phyloP scores from a whole-genome alignment of 768 basidiomycete genomes.

The Tricholoma furcatifolium region DNA sequence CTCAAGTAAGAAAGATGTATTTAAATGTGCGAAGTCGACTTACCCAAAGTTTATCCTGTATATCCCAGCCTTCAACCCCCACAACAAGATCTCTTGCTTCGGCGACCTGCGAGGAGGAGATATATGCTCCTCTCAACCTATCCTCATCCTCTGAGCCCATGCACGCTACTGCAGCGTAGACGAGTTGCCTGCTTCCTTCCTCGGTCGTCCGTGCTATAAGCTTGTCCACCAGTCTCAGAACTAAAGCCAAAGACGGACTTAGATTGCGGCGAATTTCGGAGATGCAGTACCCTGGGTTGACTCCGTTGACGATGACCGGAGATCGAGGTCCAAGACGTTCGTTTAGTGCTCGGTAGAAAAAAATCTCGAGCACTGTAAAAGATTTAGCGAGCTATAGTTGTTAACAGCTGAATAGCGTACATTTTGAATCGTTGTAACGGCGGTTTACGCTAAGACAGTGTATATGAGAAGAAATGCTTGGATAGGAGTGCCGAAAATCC shows the following conservation, averaged over 20 bases:
- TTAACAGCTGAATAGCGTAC: constrained; percentile 17
- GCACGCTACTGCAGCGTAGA: constrained; percentile 17
- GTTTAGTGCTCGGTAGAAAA: constrained; percentile 37
- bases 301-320: constrained; percentile 31
- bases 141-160: constrained; percentile 8
- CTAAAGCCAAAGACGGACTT: constrained; percentile 10
- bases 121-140: constrained; percentile 14
- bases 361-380: constrained; percentile 35
- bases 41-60: constrained; percentile 18
- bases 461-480: neutral
- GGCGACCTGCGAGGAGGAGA: constrained; percentile 8
- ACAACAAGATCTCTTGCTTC: constrained; percentile 16
- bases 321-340: constrained; percentile 23
- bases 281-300: constrained; percentile 42
- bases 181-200: constrained; percentile 16
- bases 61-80: neutral
- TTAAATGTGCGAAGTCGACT: neutral
- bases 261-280: constrained; percentile 34
- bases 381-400: neutral
- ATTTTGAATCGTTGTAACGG: constrained; percentile 35
- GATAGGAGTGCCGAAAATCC: neutral
- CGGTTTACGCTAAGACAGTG: neutral
- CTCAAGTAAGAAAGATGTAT: neutral
- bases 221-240: constrained; percentile 25
- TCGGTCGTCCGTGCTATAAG: constrained; percentile 26